A percentile compares a stretch with the other conserved stretches of the same genome.
These are phyloP conservation scores for Solanum sitiens DNA, from an alignment of 257 asterid species.

Conservation along the genomic window DNA sequence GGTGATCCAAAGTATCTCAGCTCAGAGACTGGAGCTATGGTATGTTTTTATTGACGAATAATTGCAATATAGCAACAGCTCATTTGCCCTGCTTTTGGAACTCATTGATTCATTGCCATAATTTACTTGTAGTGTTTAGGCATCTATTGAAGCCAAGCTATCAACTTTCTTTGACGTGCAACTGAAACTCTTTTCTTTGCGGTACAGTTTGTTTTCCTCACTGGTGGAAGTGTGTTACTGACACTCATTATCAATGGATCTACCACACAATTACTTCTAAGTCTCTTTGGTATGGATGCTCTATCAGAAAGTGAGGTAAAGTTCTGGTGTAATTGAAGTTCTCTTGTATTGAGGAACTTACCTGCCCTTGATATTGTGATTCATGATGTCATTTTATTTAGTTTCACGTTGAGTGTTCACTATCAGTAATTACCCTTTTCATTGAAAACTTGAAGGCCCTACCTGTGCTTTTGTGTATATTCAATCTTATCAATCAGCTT, in stretches of 20 bases:
- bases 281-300: constrained; percentile 1
- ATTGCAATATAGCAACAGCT: not conserved
- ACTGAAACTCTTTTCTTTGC: not conserved
- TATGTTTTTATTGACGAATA: not conserved
- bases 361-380: not conserved
- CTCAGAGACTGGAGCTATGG: not conserved
- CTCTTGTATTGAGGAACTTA: not conserved
- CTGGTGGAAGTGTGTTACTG: constrained; percentile 1
- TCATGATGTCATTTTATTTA: not conserved
- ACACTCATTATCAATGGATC: not conserved
- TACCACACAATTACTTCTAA: not conserved
- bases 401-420: not conserved
- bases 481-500: not conserved
- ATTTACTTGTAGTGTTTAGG: not conserved
- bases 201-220: not conserved
- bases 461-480: not conserved
- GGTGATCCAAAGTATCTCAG: not conserved
- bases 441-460: not conserved
- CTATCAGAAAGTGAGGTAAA: not conserved
- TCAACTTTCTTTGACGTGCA: not conserved
- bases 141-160: not conserved
- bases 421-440: not conserved
- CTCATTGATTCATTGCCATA: not conserved
- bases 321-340: not conserved
- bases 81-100: not conserved